phyloP scores from a whole-genome alignment of 176 grass and related monocot genomes.

The Cenchrus purpureus region DNA sequence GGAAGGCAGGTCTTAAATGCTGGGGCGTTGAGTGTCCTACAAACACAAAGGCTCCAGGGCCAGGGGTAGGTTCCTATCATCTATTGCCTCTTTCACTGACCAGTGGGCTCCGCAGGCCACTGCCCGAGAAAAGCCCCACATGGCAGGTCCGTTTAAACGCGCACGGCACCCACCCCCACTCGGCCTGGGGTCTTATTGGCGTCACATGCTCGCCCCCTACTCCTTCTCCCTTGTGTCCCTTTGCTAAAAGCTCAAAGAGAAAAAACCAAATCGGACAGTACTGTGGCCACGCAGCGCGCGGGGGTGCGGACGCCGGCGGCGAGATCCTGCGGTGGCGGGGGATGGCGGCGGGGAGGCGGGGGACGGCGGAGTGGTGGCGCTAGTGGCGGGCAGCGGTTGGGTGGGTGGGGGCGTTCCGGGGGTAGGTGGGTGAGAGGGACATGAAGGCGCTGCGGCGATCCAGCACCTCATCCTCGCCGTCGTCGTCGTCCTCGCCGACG shows the following conservation, averaged over 20 bases:
- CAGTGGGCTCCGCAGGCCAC: rapidly evolving
- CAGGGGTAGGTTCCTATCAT: neutral
- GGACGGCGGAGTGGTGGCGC: slow-evolving; percentile 23
- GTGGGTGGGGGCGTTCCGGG: neutral
- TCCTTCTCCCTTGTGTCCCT: slow-evolving; percentile 22
- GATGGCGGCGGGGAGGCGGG: slow-evolving; percentile 37
- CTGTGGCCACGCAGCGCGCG: slow-evolving; percentile 11
- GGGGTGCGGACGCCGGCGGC: slow-evolving; percentile 33
- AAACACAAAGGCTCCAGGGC: neutral
- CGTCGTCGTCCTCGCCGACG: slow-evolving; percentile 66
- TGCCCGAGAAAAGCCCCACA: neutral
- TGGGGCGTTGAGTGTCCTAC: slow-evolving; percentile 22
- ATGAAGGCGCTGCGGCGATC: slow-evolving; percentile 94
- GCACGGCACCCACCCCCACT: slow-evolving; percentile 46
- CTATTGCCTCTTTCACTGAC: neutral
- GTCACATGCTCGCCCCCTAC: slow-evolving; percentile 38
- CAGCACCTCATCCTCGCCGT: slow-evolving; percentile 67
- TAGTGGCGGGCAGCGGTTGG: slow-evolving; percentile 35
- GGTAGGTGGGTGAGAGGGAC: slow-evolving; percentile 48
- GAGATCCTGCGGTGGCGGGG: slow-evolving; percentile 51
- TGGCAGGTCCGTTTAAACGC: slow-evolving; percentile 42
- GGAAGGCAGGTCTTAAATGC: slow-evolving; percentile 27
- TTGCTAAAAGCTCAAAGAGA: slow-evolving; percentile 40
- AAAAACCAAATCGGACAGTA: slow-evolving; percentile 30
- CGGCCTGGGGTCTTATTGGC: slow-evolving; percentile 39